phyloP scores from a whole-genome alignment of 768 basidiomycete genomes.

The Pleurotus cornucopiae region DNA sequence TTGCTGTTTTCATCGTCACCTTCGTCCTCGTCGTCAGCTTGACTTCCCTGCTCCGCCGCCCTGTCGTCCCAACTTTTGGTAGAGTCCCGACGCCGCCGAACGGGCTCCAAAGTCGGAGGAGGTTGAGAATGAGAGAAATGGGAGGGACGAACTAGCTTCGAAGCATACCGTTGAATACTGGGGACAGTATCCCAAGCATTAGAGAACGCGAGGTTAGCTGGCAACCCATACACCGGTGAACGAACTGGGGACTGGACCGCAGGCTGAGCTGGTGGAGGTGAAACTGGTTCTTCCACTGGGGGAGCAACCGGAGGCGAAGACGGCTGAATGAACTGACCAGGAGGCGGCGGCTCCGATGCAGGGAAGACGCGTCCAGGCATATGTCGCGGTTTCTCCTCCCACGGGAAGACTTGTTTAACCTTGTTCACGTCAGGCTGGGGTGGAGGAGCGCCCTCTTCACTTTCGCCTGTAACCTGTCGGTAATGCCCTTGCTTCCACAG shows the following conservation, averaged over 20 bases:
- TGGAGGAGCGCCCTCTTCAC: conserved; percentile 28
- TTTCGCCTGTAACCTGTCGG: conserved; percentile 53
- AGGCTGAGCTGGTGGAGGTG: conserved; percentile 13
- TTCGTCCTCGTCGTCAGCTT: conserved; percentile 64
- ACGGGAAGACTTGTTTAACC: conserved; percentile 86
- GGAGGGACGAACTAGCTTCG: conserved; percentile 50
- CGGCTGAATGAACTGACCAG: conserved; percentile 37
- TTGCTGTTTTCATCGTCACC: conserved; percentile 35
- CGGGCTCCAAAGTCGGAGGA: conserved; percentile 48
- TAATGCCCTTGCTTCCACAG: conserved; percentile 75
- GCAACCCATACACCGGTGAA: conserved; percentile 48
- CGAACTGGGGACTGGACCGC: conserved; percentile 23
- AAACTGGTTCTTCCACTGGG: conserved; percentile 25
- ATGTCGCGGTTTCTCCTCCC: conserved; percentile 77
- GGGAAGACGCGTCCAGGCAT: conserved; percentile 74
- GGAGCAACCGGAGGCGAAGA: conserved; percentile 32
- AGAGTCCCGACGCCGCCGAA: conserved; percentile 28
- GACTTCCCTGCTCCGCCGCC: conserved; percentile 59
- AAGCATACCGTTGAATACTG: conserved; percentile 74
- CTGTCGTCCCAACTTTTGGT: conserved; percentile 47
- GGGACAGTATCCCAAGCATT: conserved; percentile 88
- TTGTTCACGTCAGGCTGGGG: conserved; percentile 68
- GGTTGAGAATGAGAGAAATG: conserved; percentile 29
- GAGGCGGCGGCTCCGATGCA: conserved; percentile 50
- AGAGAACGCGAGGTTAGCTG: conserved; percentile 55